Percentiles rank a stretch among this genome's conserved stretches.
Conservation (phyloP, 768 basidiomycete genomes). For the Crepidotus variabilis region DNA sequence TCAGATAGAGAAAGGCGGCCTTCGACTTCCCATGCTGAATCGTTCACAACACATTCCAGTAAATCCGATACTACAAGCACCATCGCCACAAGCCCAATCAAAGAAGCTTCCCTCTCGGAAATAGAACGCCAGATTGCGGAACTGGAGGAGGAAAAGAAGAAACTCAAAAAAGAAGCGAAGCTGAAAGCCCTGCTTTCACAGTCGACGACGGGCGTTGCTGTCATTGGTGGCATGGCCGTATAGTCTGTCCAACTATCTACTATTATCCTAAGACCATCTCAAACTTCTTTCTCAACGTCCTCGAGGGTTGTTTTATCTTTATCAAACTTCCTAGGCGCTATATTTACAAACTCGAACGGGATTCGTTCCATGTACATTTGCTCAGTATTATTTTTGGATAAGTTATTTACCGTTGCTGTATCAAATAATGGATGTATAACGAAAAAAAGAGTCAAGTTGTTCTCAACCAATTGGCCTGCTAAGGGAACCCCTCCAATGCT, state of each 20-base stretch:
- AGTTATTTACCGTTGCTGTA: neutral
- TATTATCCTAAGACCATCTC: neutral
- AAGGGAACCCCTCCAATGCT: neutral
- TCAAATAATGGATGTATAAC: neutral
- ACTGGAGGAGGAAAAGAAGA: slow-evolving; percentile 8
- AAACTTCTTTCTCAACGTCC: neutral
- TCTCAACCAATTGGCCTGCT: neutral
- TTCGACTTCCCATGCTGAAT: neutral
- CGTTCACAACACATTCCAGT: neutral
- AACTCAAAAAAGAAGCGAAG: slow-evolving; percentile 11
- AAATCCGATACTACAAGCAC: neutral
- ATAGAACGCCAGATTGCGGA: slow-evolving; percentile 4
- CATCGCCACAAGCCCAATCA: neutral
- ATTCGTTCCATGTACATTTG: neutral
- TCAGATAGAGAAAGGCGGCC: neutral
- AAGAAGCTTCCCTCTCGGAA: neutral
- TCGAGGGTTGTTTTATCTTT: no score
- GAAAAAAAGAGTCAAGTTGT: neutral
- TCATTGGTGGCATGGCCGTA: slow-evolving; percentile 9
- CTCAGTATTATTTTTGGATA: neutral
- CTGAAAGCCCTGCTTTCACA: slow-evolving; percentile 4
- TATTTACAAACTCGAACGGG: neutral
- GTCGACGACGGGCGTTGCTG: slow-evolving; percentile 1
- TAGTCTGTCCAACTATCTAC: neutral
- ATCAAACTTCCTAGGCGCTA: neutral